Base-by-base conservation (phyloP, 768 basidiomycete genomes). In the Mrakia gelida region DNA sequence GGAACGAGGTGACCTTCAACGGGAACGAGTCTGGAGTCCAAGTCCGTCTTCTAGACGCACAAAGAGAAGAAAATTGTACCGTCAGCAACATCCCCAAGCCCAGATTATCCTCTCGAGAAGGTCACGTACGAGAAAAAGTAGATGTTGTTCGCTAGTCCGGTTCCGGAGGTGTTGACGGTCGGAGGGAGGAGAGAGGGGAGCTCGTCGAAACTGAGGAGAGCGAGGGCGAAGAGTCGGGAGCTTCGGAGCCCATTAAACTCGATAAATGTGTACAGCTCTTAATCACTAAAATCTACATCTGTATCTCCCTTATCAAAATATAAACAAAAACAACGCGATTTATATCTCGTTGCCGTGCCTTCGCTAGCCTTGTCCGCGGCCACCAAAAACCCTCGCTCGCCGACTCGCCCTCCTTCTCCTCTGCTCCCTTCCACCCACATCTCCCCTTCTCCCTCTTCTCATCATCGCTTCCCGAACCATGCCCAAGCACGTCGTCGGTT, bases 401-500 rank as follows among this genome's bases (percentile, higher is more conserved):
- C 54, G 54, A 1, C 3, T 59, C 26, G 59, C 59, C 59, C 13
- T 38, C 45, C 0, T 7, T 28, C 49, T 11, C 4, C 54, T 41
- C 32, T 45, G 45, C 45, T 23, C n/a, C 73, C 41, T 59, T 34
- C 32, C 30, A 38, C 18, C 70, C 49, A 34, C n/a, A 34, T 21
- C 30, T 38, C 38, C 70, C 28, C 18, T 18, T 61, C 56, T 38
- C 9, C 26, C 28, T 59, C 59, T 1, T 15, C 21, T 41, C 16
- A 8, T 28, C 13, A 26, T 11, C 72, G 10, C 11, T 49, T n/a
- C n/a, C 52, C 71, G 23, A 15, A 59, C 3, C 6, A 74, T 74
- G 73, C 13, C 59, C 11, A 59, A 61, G 23, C 52, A 74, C 28
- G 73, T 74, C 7, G 73, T 74, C 73, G 73, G 73, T 74, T 9